phyloP scores from a whole-genome alignment of 2,329 filamentous ascomycete species.

The Fusarium sp. region DNA sequence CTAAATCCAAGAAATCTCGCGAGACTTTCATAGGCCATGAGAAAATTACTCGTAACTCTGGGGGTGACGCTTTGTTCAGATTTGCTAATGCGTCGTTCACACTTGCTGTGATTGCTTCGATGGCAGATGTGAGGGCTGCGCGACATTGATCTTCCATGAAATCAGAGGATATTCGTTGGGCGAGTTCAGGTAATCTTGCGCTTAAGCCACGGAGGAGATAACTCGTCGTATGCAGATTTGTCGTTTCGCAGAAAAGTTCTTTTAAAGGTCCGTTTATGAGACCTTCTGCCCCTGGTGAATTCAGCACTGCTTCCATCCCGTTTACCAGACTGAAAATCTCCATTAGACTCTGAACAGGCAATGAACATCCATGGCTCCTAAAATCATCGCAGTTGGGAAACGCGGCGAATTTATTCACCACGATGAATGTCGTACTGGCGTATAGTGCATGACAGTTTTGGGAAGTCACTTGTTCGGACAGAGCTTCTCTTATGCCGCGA shows the following conservation, averaged over 20 bases:
- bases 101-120: neutral
- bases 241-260: slow-evolving; percentile 1
- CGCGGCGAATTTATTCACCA: slow-evolving; percentile 33
- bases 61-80: neutral
- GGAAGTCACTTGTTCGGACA: neutral
- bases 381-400: slow-evolving; percentile 32
- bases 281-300: slow-evolving; percentile 7
- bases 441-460: slow-evolving; percentile 33
- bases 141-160: slow-evolving; percentile 2
- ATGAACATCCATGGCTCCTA: neutral
- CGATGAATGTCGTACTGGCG: slow-evolving; percentile 12
- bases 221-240: fast-evolving
- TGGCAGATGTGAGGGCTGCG: neutral
- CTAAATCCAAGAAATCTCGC: slow-evolving; percentile 24
- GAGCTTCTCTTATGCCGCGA: slow-evolving; percentile 19
- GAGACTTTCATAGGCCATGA: slow-evolving; percentile 28
- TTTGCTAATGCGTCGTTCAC: neutral
- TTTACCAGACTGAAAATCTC: slow-evolving; percentile 34
- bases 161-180: slow-evolving; percentile 4
- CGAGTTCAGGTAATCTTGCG: slow-evolving; percentile 12
- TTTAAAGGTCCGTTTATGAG: slow-evolving; percentile 1
- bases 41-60: slow-evolving; percentile 23
- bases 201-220: neutral
- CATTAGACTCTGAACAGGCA: slow-evolving; percentile 15
- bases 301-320: slow-evolving; percentile 20